Evolutionary conservation across 805 yeast genomes (phyloP).

Genomic region (Saturnispora besseyi): DNA sequence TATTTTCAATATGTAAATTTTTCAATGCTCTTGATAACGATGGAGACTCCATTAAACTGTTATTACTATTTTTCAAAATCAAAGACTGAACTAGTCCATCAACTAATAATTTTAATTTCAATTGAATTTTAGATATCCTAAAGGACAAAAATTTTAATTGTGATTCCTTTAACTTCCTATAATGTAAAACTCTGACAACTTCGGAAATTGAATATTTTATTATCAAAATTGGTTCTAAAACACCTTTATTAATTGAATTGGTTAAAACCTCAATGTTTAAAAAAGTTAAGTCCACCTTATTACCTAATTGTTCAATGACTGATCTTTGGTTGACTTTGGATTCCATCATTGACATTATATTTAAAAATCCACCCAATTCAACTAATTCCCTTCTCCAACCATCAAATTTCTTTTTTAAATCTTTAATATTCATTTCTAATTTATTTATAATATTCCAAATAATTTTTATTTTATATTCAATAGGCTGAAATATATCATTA

Average conservation of each 20-base stretch:
- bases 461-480: constrained; percentile 18
- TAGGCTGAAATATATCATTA: constrained; percentile 19
- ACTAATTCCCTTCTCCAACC: constrained; percentile 32
- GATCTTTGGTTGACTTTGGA: constrained; percentile 17
- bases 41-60: constrained; percentile 24
- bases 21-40: constrained; percentile 25
- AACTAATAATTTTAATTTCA: constrained; percentile 20
- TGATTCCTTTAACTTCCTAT: constrained; percentile 43
- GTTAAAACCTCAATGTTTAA: constrained; percentile 39
- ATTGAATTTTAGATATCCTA: constrained; percentile 32
- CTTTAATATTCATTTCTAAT: constrained; percentile 32
- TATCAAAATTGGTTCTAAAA: constrained; percentile 46
- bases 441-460: constrained; percentile 15
- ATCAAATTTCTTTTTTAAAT: constrained; percentile 33
- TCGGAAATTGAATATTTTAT: constrained; percentile 36
- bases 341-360: constrained; percentile 43
- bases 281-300: constrained; percentile 42
- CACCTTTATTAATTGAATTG: constrained; percentile 30
- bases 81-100: constrained; percentile 14
- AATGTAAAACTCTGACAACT: constrained; percentile 37
- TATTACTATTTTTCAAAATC: constrained; percentile 7
- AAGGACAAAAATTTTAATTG: constrained; percentile 37
- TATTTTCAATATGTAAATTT: constrained; percentile 15
- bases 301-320: constrained; percentile 42
- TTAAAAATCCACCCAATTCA: constrained; percentile 49